These are phyloP conservation scores for Xenoacremonium recifei DNA, from an alignment of 2,329 filamentous ascomycete genomes.

Conservation along the genomic window DNA sequence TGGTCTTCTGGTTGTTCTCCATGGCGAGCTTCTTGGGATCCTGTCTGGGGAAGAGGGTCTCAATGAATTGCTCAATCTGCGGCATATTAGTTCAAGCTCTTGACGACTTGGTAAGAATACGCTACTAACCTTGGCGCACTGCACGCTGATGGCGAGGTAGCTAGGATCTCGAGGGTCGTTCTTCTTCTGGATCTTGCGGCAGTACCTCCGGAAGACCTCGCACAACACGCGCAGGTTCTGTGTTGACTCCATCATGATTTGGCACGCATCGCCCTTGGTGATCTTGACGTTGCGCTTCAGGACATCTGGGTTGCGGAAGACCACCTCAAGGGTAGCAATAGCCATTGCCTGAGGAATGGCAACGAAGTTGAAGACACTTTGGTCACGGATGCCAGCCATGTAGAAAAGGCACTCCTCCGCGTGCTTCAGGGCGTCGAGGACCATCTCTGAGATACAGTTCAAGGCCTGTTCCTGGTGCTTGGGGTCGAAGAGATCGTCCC, in stretches of 20 bases:
- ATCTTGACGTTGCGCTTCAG: slow-evolving; percentile 93
- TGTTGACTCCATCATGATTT: slow-evolving; percentile 87
- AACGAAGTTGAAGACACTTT: slow-evolving; percentile 98
- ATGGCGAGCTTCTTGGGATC: slow-evolving; percentile 60
- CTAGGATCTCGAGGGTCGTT: slow-evolving; percentile 92
- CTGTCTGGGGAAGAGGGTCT: slow-evolving; percentile 86
- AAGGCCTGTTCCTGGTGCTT: slow-evolving; percentile 75
- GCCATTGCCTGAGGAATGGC: slow-evolving; percentile 97
- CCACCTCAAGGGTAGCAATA: slow-evolving; percentile 87
- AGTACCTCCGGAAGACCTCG: slow-evolving; percentile 76
- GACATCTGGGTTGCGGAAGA: slow-evolving; percentile 87
- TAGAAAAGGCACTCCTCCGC: slow-evolving; percentile 96
- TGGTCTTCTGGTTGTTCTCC: slow-evolving; percentile 35
- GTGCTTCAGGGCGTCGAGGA: slow-evolving; percentile 82
- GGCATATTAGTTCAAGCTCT: slow-evolving; percentile 13
- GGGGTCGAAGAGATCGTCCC: slow-evolving; percentile 85
- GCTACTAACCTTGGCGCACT: slow-evolving; percentile 71
- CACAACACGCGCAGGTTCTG: slow-evolving; percentile 84
- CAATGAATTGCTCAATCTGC: slow-evolving; percentile 93
- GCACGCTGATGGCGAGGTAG: slow-evolving; percentile 86
- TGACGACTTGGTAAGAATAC: background rate
- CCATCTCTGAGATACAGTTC: slow-evolving; percentile 89
- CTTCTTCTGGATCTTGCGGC: slow-evolving; percentile 83
- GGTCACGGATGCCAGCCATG: slow-evolving; percentile 89
- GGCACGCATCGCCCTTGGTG: slow-evolving; percentile 89